Conservation (phyloP, 2,329 filamentous ascomycete species). For the Dactylellina leptospora region DNA sequence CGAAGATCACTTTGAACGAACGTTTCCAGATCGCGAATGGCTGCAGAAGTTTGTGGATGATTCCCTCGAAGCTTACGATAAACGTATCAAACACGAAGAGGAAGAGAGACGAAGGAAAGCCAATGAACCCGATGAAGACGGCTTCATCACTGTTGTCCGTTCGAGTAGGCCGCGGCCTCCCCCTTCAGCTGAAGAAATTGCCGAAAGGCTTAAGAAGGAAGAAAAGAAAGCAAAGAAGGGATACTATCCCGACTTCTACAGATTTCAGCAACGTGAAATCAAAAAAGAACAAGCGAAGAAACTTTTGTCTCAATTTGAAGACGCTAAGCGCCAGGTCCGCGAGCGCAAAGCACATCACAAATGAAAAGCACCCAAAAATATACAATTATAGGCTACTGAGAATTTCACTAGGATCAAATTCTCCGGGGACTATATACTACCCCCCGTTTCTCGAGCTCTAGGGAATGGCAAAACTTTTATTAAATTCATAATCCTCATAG, state of each 20-base stretch:
- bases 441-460: too few relatives aligned
- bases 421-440: too few relatives aligned
- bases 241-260: conserved; percentile 76
- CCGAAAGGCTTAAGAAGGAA: conserved; percentile 69
- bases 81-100: conserved; percentile 71
- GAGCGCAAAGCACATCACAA: conserved; percentile 71
- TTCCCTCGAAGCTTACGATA: conserved; percentile 85
- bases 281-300: conserved; percentile 77
- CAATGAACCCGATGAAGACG: conserved; percentile 89
- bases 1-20: conserved; percentile 72
- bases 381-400: too few relatives aligned
- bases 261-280: conserved; percentile 82
- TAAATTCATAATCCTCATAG: too few relatives aligned
- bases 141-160: conserved; percentile 89
- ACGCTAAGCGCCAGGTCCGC: conserved; percentile 76
- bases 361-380: conserved; percentile 60
- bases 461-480: too few relatives aligned
- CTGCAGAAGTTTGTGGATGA: conserved; percentile 81
- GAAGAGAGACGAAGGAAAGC: conserved; percentile 72
- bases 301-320: conserved; percentile 76
- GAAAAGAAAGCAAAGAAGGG: conserved; percentile 72
- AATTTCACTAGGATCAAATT: too few relatives aligned
- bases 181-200: conserved; percentile 74
- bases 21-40: conserved; percentile 72
- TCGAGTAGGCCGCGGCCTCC: conserved; percentile 78